phyloP scores from a whole-genome alignment of 148 eudicot genomes.

The Rhododendron henanense region DNA sequence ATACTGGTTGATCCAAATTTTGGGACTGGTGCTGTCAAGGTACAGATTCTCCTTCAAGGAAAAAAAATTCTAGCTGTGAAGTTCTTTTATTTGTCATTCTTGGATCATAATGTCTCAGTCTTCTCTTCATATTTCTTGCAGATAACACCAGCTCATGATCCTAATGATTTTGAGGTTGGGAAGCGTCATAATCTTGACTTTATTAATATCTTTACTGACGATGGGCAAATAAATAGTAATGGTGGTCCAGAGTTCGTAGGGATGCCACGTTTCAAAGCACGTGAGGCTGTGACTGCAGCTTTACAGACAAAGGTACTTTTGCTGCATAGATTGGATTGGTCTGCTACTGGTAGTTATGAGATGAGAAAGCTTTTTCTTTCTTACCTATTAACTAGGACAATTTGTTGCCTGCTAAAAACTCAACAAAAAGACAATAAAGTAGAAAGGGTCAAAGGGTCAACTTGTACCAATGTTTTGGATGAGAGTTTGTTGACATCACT shows the following conservation, averaged over 20 bases:
- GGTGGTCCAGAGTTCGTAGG: slow-evolving; percentile 70
- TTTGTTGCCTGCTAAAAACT: neutral
- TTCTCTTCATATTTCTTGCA: slow-evolving; percentile 30
- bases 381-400: neutral
- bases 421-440: neutral
- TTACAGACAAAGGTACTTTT: slow-evolving; percentile 58
- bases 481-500: neutral
- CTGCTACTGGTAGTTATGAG: neutral
- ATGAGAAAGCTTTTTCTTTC: neutral
- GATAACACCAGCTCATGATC: slow-evolving; percentile 99
- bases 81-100: neutral
- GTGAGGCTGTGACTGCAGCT: slow-evolving; percentile 64
- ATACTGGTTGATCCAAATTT: slow-evolving; percentile 77
- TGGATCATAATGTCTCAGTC: slow-evolving; percentile 4
- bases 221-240: slow-evolving; percentile 80
- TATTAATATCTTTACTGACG: slow-evolving; percentile 83
- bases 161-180: slow-evolving; percentile 91
- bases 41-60: slow-evolving; percentile 15
- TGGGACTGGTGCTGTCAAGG: slow-evolving; percentile 99
- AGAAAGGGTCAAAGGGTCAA: neutral
- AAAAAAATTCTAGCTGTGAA: neutral
- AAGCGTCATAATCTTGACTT: slow-evolving; percentile 78
- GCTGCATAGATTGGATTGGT: neutral
- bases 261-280: slow-evolving; percentile 79
- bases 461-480: neutral